Base-by-base conservation (phyloP, 2,329 filamentous ascomycete genomes). In the Monilinia laxa region DNA sequence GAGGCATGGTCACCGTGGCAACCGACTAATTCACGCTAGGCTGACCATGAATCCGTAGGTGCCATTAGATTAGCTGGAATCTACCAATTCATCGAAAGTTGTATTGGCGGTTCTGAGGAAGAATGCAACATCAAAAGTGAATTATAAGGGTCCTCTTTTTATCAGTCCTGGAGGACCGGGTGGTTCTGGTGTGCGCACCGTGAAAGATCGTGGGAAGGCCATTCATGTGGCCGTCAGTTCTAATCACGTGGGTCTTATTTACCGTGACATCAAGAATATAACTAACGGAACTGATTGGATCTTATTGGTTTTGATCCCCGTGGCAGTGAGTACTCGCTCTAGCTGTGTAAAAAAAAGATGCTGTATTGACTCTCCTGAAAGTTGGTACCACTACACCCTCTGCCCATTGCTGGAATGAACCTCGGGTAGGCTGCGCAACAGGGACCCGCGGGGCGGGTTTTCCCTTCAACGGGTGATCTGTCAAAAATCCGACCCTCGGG, bases 241-340 rank as follows among this genome's bases (percentile, higher is more conserved):
- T 16, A 59, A 59, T n/a, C 40, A 59, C 25, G 56, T 59, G 40
- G 31, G 56, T n/a, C 5, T 6, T n/a, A 23, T 31, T 16, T 11
- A 6, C 5, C 3, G 40, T 14, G 10, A 47, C 14, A 45, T 47
- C 3, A 31, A 59, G 18, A 2, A 7, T 16, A 47, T 11, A 47
- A 10, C 11, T 31, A 45, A 47, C 3, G 11, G 20, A 3, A 0
- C 14, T 14, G 31, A 31, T 77, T 82, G 73, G 82, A 85, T 57
- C 77, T 85, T 2, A 78, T 85, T 67, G 79, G 80, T 49, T 84
- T 82, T 56, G 82, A 85, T 54, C 82, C 82, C 3, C 78, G 83
- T 28, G 83, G 83, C 31, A 75, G 40, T 59, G 31, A 59, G 40
- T 59, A 31, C 1, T 16, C 20, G 18, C 16, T n/a, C 1, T 10